Evolutionary conservation across 768 basidiomycete species (phyloP).

Genomic region (Lactarius akahatsu): DNA sequence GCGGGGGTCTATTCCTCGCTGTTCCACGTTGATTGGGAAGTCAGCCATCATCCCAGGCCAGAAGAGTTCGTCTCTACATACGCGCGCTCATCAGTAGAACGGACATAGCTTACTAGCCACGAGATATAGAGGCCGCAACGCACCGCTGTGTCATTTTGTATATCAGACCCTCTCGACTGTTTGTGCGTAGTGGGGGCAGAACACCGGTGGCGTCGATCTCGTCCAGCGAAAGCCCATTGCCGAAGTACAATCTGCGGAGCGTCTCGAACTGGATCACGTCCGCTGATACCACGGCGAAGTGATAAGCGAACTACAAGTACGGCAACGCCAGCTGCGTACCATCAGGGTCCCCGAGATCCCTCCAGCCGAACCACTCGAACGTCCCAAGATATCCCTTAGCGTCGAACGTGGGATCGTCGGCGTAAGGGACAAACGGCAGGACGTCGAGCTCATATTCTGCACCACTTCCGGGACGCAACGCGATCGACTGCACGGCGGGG

Average conservation of each 20-base stretch:
- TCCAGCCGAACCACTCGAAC: conserved; percentile 54
- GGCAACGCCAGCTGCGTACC: conserved; percentile 35
- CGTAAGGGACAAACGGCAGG: conserved; percentile 61
- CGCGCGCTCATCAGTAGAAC: background rate
- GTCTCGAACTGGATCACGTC: conserved; percentile 52
- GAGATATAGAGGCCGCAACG: conserved; percentile 11
- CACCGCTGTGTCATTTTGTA: conserved; percentile 34
- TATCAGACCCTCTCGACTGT: conserved; percentile 10
- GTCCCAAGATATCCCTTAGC: conserved; percentile 40
- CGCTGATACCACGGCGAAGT: conserved; percentile 37
- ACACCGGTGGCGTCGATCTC: conserved; percentile 51
- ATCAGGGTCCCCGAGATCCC: conserved; percentile 42
- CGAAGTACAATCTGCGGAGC: conserved; percentile 42
- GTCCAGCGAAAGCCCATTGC: conserved; percentile 40
- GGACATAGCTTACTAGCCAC: no score
- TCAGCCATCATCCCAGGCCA: conserved; percentile 19
- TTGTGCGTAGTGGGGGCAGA: conserved; percentile 39
- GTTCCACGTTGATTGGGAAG: conserved; percentile 10
- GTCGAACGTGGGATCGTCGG: conserved; percentile 59
- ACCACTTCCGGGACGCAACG: conserved; percentile 27
- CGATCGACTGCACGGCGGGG: conserved; percentile 47
- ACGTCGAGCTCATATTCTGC: conserved; percentile 46
- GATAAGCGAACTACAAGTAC: background rate
- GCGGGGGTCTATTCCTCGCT: conserved; percentile 16
- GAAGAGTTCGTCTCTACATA: conserved; percentile 11